These are phyloP conservation scores for Entoloma clypeatum DNA, from an alignment of 1,284 basidiomycete species.

Conservation along the genomic window DNA sequence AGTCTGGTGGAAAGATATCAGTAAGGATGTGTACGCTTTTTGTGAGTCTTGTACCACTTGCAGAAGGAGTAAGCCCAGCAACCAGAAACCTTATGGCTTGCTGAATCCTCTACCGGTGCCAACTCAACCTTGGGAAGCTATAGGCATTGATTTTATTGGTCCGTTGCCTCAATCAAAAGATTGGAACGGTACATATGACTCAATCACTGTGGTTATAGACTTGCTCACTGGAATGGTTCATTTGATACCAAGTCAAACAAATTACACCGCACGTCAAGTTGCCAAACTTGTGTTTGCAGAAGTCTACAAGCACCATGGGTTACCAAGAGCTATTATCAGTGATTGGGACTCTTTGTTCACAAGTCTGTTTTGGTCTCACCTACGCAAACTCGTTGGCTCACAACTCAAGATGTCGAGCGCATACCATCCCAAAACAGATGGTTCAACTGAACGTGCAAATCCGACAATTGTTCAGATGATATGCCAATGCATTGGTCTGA, in stretches of 20 bases:
- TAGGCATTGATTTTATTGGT: constrained; percentile 37
- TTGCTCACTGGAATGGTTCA: constrained; percentile 34
- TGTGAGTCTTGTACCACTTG: constrained; percentile 29
- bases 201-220: constrained; percentile 30
- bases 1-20: constrained; percentile 34
- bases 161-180: too few species aligned
- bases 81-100: constrained; percentile 29
- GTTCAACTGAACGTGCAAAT: constrained; percentile 37
- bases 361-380: constrained; percentile 37
- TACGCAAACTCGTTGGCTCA: constrained; percentile 31
- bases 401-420: constrained; percentile 36
- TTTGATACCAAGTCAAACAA: constrained; percentile 27
- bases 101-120: constrained; percentile 30
- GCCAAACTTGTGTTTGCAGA: constrained; percentile 35
- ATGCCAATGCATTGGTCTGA: constrained; percentile 25
- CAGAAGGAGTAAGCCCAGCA: constrained; percentile 22
- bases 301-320: constrained; percentile 37
- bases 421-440: constrained; percentile 43
- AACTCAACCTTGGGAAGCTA: constrained; percentile 28
- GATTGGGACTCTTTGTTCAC: constrained; percentile 41
- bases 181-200: constrained; percentile 15
- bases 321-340: constrained; percentile 36
- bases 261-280: constrained; percentile 32
- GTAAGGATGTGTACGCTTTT: constrained; percentile 21
- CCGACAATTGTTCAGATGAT: constrained; percentile 36